Evolutionary conservation across 192 early-diverging fungal genomes (phyloP).

Genomic region (Podochytrium sp.): DNA sequence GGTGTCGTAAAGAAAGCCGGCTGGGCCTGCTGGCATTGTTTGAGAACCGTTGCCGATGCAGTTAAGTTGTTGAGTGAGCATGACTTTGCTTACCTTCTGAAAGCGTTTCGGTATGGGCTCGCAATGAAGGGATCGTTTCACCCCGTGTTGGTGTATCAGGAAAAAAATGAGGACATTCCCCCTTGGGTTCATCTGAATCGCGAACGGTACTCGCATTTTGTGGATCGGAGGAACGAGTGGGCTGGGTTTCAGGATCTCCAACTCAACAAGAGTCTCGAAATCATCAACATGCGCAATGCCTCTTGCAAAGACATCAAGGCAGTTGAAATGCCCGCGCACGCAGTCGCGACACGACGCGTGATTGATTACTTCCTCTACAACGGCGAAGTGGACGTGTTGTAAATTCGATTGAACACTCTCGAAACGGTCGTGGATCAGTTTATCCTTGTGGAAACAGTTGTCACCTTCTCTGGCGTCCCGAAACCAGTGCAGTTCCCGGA

Average conservation of each 20-base stretch:
- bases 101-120: not conserved
- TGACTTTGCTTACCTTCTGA: too few species aligned
- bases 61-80: too few species aligned
- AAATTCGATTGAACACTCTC: not conserved
- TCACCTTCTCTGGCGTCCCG: not conserved
- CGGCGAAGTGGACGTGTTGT: not conserved
- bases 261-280: not conserved
- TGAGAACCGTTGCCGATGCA: too few species aligned
- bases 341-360: not conserved
- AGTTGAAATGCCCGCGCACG: not conserved
- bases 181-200: not conserved
- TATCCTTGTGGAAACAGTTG: not conserved
- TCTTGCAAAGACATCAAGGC: not conserved
- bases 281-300: not conserved
- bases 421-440: not conserved
- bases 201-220: not conserved
- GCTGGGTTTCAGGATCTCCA: not conserved
- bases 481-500: too few species aligned
- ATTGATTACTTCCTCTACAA: slow-evolving; percentile 6
- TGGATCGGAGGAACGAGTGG: not conserved
- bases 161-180: not conserved
- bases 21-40: too few species aligned
- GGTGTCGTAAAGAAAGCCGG: too few species aligned
- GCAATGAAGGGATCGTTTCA: not conserved
- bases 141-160: not conserved